Conservation (phyloP, 2,329 filamentous ascomycete species). For the Aspergillus alliaceus region DNA sequence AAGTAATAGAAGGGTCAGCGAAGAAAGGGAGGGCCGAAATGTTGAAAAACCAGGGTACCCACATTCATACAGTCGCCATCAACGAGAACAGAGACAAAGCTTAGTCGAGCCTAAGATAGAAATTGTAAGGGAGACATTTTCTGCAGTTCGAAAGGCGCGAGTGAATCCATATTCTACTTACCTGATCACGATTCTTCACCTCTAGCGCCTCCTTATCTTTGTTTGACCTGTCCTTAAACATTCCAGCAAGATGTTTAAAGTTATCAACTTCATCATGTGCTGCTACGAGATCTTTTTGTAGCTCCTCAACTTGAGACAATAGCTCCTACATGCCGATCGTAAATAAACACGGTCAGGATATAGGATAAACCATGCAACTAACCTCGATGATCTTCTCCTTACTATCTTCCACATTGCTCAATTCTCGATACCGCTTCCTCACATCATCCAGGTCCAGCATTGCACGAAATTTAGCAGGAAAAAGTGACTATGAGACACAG, state of each 20-base stretch:
- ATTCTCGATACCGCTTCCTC: conserved; percentile 8
- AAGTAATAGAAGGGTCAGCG: background rate
- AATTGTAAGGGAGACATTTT: background rate
- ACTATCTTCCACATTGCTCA: conserved; percentile 14
- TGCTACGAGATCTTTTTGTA: conserved; percentile 5
- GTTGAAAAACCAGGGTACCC: conserved; percentile 8
- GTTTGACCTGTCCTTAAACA: conserved; percentile 3
- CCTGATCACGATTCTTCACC: conserved; percentile 9
- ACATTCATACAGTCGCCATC: conserved; percentile 44
- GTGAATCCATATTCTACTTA: background rate
- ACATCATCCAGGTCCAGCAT: conserved; percentile 6
- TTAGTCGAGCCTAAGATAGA: conserved; percentile 12
- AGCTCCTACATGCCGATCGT: conserved; percentile 10
- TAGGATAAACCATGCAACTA: background rate
- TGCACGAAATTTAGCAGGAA: background rate
- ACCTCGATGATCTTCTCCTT: conserved; percentile 20
- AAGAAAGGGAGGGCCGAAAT: too few species aligned
- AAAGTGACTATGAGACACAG: background rate
- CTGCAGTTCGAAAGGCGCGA: too few species aligned
- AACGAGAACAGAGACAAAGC: conserved; percentile 37
- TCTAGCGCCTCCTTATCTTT: conserved; percentile 2
- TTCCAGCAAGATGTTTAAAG: background rate
- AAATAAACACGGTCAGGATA: background rate
- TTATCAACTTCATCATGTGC: conserved; percentile 9
- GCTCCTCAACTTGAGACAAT: conserved; percentile 7